Evolutionary conservation across 2,329 filamentous ascomycete species (phyloP).

Genomic region (Paracorniculantispora psalliotae): DNA sequence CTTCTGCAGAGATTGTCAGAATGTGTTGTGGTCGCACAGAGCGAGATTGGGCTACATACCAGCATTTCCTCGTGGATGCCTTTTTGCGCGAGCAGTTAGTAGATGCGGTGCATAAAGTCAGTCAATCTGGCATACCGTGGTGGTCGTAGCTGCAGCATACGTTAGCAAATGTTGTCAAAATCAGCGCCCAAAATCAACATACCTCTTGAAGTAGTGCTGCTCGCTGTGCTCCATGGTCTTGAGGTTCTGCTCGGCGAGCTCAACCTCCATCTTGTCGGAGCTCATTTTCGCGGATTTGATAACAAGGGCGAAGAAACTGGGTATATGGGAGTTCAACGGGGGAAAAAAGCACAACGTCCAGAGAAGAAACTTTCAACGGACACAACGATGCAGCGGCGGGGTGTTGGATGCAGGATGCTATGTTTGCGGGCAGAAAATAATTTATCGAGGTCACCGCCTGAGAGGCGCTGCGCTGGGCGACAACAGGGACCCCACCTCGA

Average conservation of each 20-base stretch:
- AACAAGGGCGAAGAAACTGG: neutral
- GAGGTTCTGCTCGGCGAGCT: conserved; percentile 57
- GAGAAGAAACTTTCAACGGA: neutral
- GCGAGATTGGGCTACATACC: conserved; percentile 52
- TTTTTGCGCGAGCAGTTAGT: conserved; percentile 31
- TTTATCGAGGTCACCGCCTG: conserved; percentile 25
- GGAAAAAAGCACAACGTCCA: neutral
- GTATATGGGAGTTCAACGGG: neutral
- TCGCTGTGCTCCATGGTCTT: conserved; percentile 84
- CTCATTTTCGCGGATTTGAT: conserved; percentile 33
- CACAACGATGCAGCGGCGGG: conserved; percentile 5
- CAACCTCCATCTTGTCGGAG: conserved; percentile 53
- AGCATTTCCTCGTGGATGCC: conserved; percentile 98
- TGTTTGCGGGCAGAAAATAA: conserved; percentile 28
- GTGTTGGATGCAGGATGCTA: conserved; percentile 6
- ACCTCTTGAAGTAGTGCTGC: conserved; percentile 99
- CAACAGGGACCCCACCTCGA: conserved; percentile 8
- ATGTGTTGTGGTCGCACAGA: conserved; percentile 7
- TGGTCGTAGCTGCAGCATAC: conserved; percentile 75
- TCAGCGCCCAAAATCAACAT: conserved; percentile 17
- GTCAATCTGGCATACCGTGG: conserved; percentile 62
- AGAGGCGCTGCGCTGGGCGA: conserved; percentile 11
- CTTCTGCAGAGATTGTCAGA: conserved; percentile 59
- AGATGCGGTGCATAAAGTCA: conserved; percentile 12
- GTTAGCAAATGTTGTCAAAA: conserved; percentile 30